Evolutionary conservation across 2,329 filamentous ascomycete genomes (phyloP).

Genomic region (Apiospora rasikravindrae): DNA sequence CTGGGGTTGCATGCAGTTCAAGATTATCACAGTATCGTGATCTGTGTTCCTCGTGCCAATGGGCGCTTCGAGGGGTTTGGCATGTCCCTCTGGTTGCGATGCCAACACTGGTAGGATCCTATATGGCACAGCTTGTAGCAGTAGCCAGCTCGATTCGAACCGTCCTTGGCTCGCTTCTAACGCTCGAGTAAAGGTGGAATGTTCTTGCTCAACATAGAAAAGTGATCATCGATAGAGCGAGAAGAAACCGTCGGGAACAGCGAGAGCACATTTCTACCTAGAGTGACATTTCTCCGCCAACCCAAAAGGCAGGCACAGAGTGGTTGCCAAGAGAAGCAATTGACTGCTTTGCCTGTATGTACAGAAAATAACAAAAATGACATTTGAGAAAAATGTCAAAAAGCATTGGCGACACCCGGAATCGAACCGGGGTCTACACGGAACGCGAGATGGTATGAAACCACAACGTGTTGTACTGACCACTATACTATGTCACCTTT

Average conservation of each 20-base stretch:
- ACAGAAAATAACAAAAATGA: background rate
- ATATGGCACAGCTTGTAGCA: too few relatives aligned
- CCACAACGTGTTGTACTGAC: conserved; percentile 21
- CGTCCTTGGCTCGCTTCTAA: too few relatives aligned
- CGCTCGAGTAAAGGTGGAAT: too few relatives aligned
- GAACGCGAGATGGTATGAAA: conserved; percentile 15
- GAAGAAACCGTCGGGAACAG: background rate
- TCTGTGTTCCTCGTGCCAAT: too few relatives aligned
- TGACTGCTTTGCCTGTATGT: background rate
- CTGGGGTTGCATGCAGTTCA: too few relatives aligned
- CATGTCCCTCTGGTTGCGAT: too few relatives aligned
- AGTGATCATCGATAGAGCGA: background rate
- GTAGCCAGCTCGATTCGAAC: too few relatives aligned
- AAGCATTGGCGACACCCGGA: conserved; percentile 19
- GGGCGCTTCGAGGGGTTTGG: too few relatives aligned
- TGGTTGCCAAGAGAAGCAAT: background rate
- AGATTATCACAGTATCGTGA: too few relatives aligned
- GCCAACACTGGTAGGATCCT: too few relatives aligned
- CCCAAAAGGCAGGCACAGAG: background rate
- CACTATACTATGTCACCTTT: conserved; percentile 22
- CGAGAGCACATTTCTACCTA: too few relatives aligned
- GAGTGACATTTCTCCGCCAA: background rate
- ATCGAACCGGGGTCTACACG: conserved; percentile 24
- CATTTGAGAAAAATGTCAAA: background rate
- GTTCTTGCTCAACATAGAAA: too few relatives aligned